phyloP scores from a whole-genome alignment of 805 yeast species.

The Teunomyces tritomae region DNA sequence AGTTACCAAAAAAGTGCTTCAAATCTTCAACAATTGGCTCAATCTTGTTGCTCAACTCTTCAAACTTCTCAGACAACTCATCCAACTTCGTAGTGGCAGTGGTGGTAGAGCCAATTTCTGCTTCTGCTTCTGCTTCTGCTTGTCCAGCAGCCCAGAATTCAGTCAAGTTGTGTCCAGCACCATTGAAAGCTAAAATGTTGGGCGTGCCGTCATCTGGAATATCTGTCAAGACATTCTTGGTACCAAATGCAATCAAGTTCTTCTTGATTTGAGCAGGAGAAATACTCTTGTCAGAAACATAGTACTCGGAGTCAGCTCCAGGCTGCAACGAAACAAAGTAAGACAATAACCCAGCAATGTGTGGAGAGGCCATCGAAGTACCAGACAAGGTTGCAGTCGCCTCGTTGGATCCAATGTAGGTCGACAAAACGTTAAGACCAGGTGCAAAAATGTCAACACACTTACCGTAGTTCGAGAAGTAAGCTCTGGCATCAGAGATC shows the following conservation, averaged over 20 bases:
- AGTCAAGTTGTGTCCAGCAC: slow-evolving; percentile 54
- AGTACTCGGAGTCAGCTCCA: slow-evolving; percentile 47
- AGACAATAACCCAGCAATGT: slow-evolving; percentile 53
- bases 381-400: slow-evolving; percentile 57
- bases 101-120: slow-evolving; percentile 1
- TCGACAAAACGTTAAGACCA: slow-evolving; percentile 54
- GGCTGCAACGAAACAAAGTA: slow-evolving; percentile 59
- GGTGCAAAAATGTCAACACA: slow-evolving; percentile 56
- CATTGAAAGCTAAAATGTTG: slow-evolving; percentile 58
- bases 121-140: background rate
- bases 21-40: slow-evolving; percentile 18
- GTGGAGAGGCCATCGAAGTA: slow-evolving; percentile 66
- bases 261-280: slow-evolving; percentile 55
- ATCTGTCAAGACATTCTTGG: slow-evolving; percentile 45
- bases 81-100: background rate
- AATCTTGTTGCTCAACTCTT: slow-evolving; percentile 18
- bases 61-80: slow-evolving; percentile 18
- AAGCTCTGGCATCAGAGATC: slow-evolving; percentile 44
- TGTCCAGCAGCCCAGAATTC: slow-evolving; percentile 43
- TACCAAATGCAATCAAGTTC: slow-evolving; percentile 51
- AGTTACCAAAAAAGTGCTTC: slow-evolving; percentile 20
- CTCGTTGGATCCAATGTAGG: slow-evolving; percentile 50
- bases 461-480: slow-evolving; percentile 53
- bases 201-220: slow-evolving; percentile 49
- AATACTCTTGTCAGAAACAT: slow-evolving; percentile 38